Conservation (phyloP, 2,329 filamentous ascomycete species). For the Tolypocladium sp. region DNA sequence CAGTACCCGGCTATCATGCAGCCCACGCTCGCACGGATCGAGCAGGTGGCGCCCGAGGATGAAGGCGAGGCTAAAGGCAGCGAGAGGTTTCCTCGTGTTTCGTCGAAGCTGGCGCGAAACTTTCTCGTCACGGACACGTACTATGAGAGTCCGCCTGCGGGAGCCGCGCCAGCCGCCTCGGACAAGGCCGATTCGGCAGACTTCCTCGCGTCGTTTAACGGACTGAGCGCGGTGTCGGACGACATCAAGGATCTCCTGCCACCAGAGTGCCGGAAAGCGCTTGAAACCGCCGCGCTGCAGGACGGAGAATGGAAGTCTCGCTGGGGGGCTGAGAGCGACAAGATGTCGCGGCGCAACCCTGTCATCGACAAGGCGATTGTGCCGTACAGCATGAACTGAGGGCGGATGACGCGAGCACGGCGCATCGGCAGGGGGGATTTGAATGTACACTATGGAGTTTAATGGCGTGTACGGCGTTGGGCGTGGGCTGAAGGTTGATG, state of each 20-base stretch:
- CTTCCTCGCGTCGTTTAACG: constrained; percentile 45
- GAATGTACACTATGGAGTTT: not conserved
- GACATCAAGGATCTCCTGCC: constrained; percentile 60
- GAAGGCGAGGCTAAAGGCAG: constrained; percentile 16
- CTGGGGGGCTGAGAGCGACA: constrained; percentile 62
- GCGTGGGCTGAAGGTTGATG: not conserved
- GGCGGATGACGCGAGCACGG: not conserved
- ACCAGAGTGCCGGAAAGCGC: constrained; percentile 61
- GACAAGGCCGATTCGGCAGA: constrained; percentile 32
- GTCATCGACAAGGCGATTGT: constrained; percentile 57
- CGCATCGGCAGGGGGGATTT: not conserved
- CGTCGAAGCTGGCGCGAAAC: constrained; percentile 42
- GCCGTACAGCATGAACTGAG: constrained; percentile 38
- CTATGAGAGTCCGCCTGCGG: constrained; percentile 40
- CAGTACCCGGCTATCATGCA: constrained; percentile 85
- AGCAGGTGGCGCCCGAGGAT: constrained; percentile 49
- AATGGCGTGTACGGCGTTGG: constrained; percentile 1
- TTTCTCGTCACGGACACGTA: constrained; percentile 47
- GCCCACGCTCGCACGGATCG: constrained; percentile 76
- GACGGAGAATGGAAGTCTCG: constrained; percentile 65
- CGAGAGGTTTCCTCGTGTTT: constrained; percentile 36
- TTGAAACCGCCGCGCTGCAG: constrained; percentile 54
- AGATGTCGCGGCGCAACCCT: constrained; percentile 41
- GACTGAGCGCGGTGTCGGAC: constrained; percentile 53
- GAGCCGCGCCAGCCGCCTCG: constrained; percentile 36